A percentile compares a stretch with the other conserved stretches of the same genome.
Evolutionary conservation across 129 eudicot species (phyloP).

Genomic region (Rutidosis leptorrhynchoides): DNA sequence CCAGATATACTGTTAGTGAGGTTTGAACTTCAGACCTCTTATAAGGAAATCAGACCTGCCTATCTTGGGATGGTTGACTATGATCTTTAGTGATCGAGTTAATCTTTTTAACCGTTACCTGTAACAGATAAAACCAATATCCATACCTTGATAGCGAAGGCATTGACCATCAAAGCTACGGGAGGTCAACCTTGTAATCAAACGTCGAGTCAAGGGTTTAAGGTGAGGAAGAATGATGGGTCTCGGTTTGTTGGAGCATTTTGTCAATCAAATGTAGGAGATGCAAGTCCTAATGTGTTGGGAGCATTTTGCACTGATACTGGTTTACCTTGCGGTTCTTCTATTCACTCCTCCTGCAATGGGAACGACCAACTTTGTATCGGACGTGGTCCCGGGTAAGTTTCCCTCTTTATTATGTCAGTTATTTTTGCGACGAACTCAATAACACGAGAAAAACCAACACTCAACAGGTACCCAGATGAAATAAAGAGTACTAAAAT

Average conservation of each 20-base stretch:
- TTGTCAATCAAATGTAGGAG: slow-evolving; percentile 75
- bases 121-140: slow-evolving; percentile 18
- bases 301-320: slow-evolving; percentile 64
- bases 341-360: slow-evolving; percentile 60
- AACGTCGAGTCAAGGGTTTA: slow-evolving; percentile 48
- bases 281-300: slow-evolving; percentile 69
- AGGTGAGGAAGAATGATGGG: slow-evolving; percentile 48
- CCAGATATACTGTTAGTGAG: too few species aligned
- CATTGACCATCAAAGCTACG: slow-evolving; percentile 45
- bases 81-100: not conserved
- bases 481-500: slow-evolving; percentile 63
- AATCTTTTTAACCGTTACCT: not conserved
- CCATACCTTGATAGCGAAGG: slow-evolving; percentile 24
- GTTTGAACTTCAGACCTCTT: too few species aligned
- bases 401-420: not conserved
- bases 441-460: not conserved
- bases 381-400: slow-evolving; percentile 60
- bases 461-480: slow-evolving; percentile 48
- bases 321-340: slow-evolving; percentile 61
- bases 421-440: not conserved
- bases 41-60: too few species aligned
- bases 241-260: slow-evolving; percentile 54
- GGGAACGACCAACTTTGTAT: slow-evolving; percentile 60
- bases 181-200: slow-evolving; percentile 56
- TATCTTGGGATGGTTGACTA: too few species aligned